A percentile compares a stretch with the other conserved stretches of the same genome.
phyloP scores from a whole-genome alignment of 140 eudicot species.

The Stevia rebaudiana region DNA sequence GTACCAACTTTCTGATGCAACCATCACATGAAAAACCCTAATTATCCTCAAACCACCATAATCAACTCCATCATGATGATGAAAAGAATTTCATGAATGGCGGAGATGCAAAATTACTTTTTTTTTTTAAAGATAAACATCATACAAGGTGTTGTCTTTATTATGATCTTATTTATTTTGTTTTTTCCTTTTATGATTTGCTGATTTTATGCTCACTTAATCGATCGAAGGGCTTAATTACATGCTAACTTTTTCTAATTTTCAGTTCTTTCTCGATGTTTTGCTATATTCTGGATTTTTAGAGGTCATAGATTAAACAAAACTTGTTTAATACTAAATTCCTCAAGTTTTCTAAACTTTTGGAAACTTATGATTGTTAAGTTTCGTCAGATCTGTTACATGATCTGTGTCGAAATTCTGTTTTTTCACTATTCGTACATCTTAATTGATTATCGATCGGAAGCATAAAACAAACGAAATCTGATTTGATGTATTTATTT shows the following conservation, averaged over 20 bases:
- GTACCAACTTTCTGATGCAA: background rate
- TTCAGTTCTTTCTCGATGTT: background rate
- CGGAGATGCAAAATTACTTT: slow-evolving; percentile 3
- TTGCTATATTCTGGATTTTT: background rate
- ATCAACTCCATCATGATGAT: background rate
- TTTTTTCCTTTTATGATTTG: background rate
- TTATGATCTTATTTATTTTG: background rate
- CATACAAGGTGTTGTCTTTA: slow-evolving; percentile 9
- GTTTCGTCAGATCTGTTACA: background rate
- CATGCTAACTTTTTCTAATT: background rate
- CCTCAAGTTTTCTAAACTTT: background rate
- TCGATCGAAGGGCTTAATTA: background rate
- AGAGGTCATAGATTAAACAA: background rate
- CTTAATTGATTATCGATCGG: background rate
- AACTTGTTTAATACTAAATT: too few species aligned
- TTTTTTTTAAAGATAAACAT: background rate
- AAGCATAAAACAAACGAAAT: background rate
- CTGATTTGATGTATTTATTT: too few species aligned
- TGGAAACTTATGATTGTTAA: background rate
- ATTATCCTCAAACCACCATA: background rate
- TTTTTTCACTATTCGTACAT: background rate
- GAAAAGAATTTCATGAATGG: background rate
- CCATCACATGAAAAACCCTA: slow-evolving; percentile 17
- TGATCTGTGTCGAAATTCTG: background rate
- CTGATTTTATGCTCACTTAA: background rate